Evolutionary conservation across 1,139 yeast species (phyloP), one percentile per base, ranked within the genome.

Genomic region (Trichomonascaceae sp.): DNA sequence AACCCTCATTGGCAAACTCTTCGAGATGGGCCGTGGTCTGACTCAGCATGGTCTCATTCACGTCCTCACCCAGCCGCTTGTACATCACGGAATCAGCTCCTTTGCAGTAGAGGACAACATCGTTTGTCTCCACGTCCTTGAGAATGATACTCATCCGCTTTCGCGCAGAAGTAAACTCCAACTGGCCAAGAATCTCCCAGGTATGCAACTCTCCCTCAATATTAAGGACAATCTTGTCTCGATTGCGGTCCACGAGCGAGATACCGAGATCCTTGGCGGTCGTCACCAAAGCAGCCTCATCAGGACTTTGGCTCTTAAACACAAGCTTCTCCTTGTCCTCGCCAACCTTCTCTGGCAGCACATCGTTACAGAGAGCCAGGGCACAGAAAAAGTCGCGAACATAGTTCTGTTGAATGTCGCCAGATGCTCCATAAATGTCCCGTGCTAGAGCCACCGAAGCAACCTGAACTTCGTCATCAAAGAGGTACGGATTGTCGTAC

Each of bases 221-320:
- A 38, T 77, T 74, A 33, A 89, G 57, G 26, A 74, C 59, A 17
- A 84, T 64, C 29, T 85, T 80, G 31, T 70, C 69, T 51, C 87
- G 76, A 3, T 80, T 74, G 50, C 94, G 72, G 32, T 72, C 80
- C 28, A 73, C 62, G 54, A 89, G 81, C 6, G 81, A 75, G 54
- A 79, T 79, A 3, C 98, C 98, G 49, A 84, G 64, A 54, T 89
- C 97, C 48, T 94, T 71, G 0, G 98, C 97, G 17, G 93, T 89
- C 5, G 81, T 71, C 3, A 89, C 98, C 39, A 89, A 69, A 0
- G 98, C 97, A 27, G 94, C 92, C 58, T 89, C 98, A 61, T 89
- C 98, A 1, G 98, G 98, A n/a, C 94, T 80, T 57, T 89, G 97
- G 0, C 98, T 97, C 52, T 85, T 82, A 52, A 82, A 72, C 27